Evolutionary conservation across 164 flowering plant genomes (phyloP).

Genomic region (Cinnamomum chago): DNA sequence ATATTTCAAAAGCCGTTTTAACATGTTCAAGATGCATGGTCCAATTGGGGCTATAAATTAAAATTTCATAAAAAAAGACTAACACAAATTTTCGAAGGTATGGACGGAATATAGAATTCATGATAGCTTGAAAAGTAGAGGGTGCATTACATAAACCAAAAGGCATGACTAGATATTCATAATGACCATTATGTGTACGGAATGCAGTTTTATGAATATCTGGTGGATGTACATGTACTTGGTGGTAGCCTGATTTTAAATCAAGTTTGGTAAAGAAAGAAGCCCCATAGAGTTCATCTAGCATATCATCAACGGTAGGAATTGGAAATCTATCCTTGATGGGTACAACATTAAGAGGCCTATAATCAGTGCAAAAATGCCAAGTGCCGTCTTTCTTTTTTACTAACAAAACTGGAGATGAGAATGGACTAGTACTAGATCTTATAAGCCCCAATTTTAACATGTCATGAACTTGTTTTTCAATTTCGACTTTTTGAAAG

Average conservation of each 20-base stretch:
- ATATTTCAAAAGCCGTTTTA: neutral
- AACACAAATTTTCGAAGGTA: neutral
- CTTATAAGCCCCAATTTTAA: neutral
- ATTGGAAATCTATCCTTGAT: too few species aligned
- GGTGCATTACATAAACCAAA: neutral
- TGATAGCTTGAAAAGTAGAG: neutral
- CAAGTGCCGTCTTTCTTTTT: neutral
- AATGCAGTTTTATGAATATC: conserved; percentile 5
- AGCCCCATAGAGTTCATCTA: conserved; percentile 5
- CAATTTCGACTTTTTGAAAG: too few species aligned
- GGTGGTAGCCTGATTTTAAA: neutral
- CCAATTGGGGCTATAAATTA: conserved; percentile 1
- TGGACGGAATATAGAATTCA: neutral
- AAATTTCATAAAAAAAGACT: conserved; percentile 1
- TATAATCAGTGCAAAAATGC: neutral
- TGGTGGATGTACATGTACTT: neutral
- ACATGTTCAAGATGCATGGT: neutral
- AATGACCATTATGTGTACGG: conserved; percentile 2
- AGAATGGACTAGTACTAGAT: neutral
- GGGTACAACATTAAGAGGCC: neutral
- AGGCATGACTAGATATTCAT: conserved; percentile 9
- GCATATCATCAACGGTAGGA: neutral
- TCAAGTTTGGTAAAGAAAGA: neutral
- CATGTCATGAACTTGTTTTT: conserved; percentile 15
- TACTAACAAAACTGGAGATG: neutral